Base-by-base conservation (phyloP, 257 asterid species). In the Rhazya stricta region DNA sequence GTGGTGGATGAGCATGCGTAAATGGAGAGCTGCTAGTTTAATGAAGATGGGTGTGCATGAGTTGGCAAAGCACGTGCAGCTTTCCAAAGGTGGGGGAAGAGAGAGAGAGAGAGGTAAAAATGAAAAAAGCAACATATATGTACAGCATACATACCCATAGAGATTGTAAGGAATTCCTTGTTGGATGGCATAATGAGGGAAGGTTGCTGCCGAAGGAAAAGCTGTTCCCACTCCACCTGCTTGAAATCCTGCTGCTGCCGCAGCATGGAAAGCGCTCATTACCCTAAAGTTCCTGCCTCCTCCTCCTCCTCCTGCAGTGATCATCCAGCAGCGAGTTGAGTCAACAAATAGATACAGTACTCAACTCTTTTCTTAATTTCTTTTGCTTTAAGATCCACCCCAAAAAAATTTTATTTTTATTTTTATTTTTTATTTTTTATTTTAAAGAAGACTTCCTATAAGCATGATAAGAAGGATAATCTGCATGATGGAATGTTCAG, bases 91-190 rank as follows among this genome's bases (percentile, higher is more conserved):
- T 15, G 46, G 8, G 6, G 15, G 58, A 46, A 69, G 43, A 46
- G 21, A 75, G 25, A 48, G 43, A 15, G 56, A 57, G 3, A 58
- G 68, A 54, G 23, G n/a, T 39, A n/a, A 16, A 51, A 39, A 68
- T 51, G 74, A 36, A 45, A 13, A 16, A 36, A 37, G 29, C 5
- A 53, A 16, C 8, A 30, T 53, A 21, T 34, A 54, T 42, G 36
- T 54, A 30, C 4, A 78, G 48, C 36, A 78, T 46, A 53, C 85
- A 39, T 84, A 94, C 97, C 97, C 98, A 79, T 92, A 94, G 54
- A 89, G 88, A 81, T 88, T 94, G 88, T 90, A 94, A 79, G 99
- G 99, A 72, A 94, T 85, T 71, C 97, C 97, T 87, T 94, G 98
- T 75, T 92, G 98, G 80, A 94, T 84, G 82, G 93, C 87, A 81